These are phyloP conservation scores for Spirogloea muscicola DNA, from an alignment of 139 green algal species.

Conservation along the genomic window DNA sequence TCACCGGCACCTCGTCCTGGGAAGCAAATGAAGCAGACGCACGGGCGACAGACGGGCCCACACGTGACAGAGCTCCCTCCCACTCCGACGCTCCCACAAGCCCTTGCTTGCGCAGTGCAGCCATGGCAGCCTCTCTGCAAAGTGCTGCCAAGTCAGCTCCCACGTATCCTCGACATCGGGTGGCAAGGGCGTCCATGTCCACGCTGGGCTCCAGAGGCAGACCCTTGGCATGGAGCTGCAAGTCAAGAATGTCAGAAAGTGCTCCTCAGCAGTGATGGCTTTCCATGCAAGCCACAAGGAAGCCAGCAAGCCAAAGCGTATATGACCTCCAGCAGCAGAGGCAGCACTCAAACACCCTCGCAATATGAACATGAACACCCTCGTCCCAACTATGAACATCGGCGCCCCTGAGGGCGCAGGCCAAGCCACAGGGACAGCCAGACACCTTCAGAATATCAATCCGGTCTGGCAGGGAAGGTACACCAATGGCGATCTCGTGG, in stretches of 20 bases:
- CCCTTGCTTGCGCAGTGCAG: slow-evolving; percentile 57
- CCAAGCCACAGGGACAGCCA: no score
- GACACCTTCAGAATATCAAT: slow-evolving; percentile 45
- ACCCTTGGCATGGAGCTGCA: slow-evolving; percentile 14
- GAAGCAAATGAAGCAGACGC: slow-evolving; percentile 8
- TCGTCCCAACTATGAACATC: no score
- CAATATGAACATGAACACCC: no score
- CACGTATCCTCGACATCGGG: slow-evolving; percentile 36
- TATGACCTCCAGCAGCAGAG: no score
- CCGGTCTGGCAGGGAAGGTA: slow-evolving; percentile 50
- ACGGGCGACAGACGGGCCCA: slow-evolving; percentile 43
- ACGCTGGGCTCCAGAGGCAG: slow-evolving; percentile 62
- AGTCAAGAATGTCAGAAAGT: background rate
- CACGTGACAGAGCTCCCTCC: background rate
- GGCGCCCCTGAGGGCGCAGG: no score
- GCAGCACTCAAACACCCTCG: no score
- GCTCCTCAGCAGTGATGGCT: no score
- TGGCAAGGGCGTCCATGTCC: slow-evolving; percentile 64
- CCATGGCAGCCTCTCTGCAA: slow-evolving; percentile 73
- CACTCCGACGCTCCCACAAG: slow-evolving; percentile 31
- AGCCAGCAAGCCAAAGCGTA: no score
- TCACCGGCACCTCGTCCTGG: slow-evolving; percentile 44
- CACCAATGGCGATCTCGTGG: slow-evolving; percentile 70
- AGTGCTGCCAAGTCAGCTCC: slow-evolving; percentile 48
- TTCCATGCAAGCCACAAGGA: no score